These are phyloP conservation scores for Cynara cardunculus DNA, from an alignment of 129 eudicot genomes.

Conservation along the genomic window DNA sequence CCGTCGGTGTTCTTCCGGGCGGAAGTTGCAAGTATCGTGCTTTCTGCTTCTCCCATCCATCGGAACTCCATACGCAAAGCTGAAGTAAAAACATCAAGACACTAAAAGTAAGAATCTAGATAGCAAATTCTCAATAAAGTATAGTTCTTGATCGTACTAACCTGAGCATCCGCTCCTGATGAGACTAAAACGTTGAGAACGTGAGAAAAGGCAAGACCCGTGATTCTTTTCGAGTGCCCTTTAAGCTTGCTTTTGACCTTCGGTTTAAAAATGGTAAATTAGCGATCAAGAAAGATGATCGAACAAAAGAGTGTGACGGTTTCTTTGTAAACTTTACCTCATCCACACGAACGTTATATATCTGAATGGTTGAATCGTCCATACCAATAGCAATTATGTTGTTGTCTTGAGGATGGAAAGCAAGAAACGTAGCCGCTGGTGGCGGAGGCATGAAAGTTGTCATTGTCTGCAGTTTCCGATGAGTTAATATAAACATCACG, in stretches of 20 bases:
- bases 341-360: constrained; percentile 48
- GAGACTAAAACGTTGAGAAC: constrained; percentile 51
- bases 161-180: constrained; percentile 64
- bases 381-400: constrained; percentile 65
- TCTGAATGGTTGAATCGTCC: constrained; percentile 55
- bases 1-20: constrained; percentile 57
- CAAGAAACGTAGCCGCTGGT: constrained; percentile 57
- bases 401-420: constrained; percentile 60
- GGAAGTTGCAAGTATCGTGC: constrained; percentile 70
- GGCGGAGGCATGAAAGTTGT: constrained; percentile 47
- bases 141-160: constrained; percentile 30
- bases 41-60: constrained; percentile 87
- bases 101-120: constrained; percentile 3
- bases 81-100: constrained; percentile 18
- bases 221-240: constrained; percentile 70
- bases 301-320: not conserved
- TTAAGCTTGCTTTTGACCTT: constrained; percentile 93
- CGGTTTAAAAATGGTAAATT: not conserved
- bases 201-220: constrained; percentile 91
- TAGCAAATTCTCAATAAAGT: not conserved
- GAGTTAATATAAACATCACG: not conserved
- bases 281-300: not conserved
- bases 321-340: constrained; percentile 25
- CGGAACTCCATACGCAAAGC: constrained; percentile 94
- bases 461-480: constrained; percentile 43